Evolutionary conservation across 2,329 filamentous ascomycete species (phyloP).

Genomic region (Coniella lustricola): DNA sequence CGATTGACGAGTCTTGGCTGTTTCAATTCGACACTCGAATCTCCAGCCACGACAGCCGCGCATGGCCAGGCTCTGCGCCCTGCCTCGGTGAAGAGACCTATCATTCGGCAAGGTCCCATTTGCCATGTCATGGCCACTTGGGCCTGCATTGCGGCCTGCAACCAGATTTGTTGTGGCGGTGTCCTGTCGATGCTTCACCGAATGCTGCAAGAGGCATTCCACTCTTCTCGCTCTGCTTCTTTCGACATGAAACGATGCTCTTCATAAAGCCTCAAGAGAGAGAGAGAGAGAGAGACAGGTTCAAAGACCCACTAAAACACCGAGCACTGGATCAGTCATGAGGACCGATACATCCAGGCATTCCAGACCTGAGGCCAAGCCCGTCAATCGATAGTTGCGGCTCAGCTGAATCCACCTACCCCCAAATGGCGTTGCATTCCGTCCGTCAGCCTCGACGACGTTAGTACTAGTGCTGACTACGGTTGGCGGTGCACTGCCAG

Average conservation of each 20-base stretch:
- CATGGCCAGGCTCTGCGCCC: neutral
- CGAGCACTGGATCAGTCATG: neutral
- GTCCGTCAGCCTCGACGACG: constrained; percentile 9
- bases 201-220: too few relatives aligned
- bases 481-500: neutral
- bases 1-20: neutral
- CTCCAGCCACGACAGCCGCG: neutral
- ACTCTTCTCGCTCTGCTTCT: too few relatives aligned
- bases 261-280: too few relatives aligned
- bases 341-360: neutral
- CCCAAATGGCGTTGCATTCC: constrained; percentile 2
- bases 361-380: constrained; percentile 3
- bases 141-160: neutral
- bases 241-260: too few relatives aligned
- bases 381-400: constrained; percentile 3
- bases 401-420: constrained; percentile 11
- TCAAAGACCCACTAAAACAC: too few relatives aligned
- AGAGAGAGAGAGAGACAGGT: too few relatives aligned
- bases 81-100: too few relatives aligned
- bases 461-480: constrained; percentile 13
- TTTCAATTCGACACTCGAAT: too few relatives aligned
- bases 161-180: neutral
- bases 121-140: neutral
- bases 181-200: too few relatives aligned
- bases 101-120: neutral